Percentiles rank a stretch among this genome's conserved stretches.
These are phyloP conservation scores for Pyrenopolyporus hunteri DNA, from an alignment of 495 filamentous ascomycete species.

Conservation along the genomic window DNA sequence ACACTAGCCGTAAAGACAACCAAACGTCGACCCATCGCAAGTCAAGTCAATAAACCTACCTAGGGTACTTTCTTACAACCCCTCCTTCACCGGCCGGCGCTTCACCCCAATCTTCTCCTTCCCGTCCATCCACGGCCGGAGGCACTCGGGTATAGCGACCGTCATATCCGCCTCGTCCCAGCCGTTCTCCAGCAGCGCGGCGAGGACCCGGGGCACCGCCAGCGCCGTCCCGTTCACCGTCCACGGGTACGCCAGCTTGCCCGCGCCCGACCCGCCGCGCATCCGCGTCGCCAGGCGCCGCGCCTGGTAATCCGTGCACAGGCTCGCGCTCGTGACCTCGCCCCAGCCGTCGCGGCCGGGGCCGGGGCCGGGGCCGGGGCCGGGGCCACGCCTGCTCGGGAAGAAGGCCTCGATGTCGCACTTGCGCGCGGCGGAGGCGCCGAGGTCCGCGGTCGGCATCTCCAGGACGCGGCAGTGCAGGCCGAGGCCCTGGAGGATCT, in stretches of 20 bases:
- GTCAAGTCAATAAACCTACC: too few species aligned
- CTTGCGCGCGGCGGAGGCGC: constrained; percentile 85
- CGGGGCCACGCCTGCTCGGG: constrained; percentile 71
- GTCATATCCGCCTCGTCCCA: constrained; percentile 72
- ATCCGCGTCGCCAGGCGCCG: constrained; percentile 78
- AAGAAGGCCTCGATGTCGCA: constrained; percentile 93
- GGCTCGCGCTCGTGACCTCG: constrained; percentile 87
- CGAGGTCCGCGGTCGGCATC: constrained; percentile 88
- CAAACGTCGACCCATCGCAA: too few species aligned
- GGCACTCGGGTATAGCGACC: constrained; percentile 75
- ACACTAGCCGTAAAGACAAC: too few species aligned
- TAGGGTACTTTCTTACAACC: neutral
- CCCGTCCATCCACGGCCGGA: constrained; percentile 84
- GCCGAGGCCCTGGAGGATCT: constrained; percentile 74
- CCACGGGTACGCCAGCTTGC: constrained; percentile 66
- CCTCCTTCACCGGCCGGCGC: constrained; percentile 15
- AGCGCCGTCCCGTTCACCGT: constrained; percentile 95
- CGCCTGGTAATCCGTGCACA: constrained; percentile 94
- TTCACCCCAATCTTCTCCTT: constrained; percentile 65
- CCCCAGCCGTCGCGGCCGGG: constrained; percentile 81
- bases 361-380: constrained; percentile 64
- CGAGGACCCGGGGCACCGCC: constrained; percentile 87
- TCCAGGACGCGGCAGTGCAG: constrained; percentile 90
- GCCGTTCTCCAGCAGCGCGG: constrained; percentile 90
- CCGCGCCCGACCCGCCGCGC: constrained; percentile 46